Percentiles rank a stretch among this genome's conserved stretches.
Evolutionary conservation across 2,329 filamentous ascomycete species (phyloP).

Genomic region (Cercospora canescens): DNA sequence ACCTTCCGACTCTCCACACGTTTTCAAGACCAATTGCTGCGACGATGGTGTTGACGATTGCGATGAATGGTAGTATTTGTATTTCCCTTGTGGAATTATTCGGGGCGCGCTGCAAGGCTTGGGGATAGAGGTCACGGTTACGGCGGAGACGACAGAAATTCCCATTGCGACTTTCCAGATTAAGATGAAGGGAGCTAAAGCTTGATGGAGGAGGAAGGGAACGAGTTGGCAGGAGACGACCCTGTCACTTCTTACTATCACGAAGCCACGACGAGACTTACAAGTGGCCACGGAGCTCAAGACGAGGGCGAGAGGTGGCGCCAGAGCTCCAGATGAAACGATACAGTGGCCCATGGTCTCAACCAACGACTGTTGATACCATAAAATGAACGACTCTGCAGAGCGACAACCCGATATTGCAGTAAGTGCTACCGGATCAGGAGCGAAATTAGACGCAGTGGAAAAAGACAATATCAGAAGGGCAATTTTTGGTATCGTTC

Average conservation of each 20-base stretch:
- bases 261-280: not conserved
- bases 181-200: slow-evolving; percentile 72
- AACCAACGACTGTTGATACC: no score
- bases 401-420: no score
- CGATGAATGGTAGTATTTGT: slow-evolving; percentile 69
- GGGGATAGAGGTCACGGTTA: slow-evolving; percentile 87
- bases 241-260: not conserved
- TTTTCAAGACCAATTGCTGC: no score
- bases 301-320: no score
- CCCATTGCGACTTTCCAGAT: slow-evolving; percentile 94
- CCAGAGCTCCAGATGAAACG: not conserved
- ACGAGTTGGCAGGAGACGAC: not conserved
- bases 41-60: not conserved
- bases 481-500: slow-evolving; percentile 17
- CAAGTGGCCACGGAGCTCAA: no score
- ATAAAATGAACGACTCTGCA: no score
- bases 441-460: not conserved
- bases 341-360: no score
- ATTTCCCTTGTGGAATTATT: slow-evolving; percentile 92
- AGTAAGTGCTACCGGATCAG: not conserved
- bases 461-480: not conserved
- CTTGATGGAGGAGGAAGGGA: slow-evolving; percentile 43
- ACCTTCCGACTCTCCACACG: no score
- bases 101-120: slow-evolving; percentile 88
- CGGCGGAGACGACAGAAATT: slow-evolving; percentile 84